Base-by-base conservation (phyloP, 345 rosid species). In the Sisymbrium altissimum region DNA sequence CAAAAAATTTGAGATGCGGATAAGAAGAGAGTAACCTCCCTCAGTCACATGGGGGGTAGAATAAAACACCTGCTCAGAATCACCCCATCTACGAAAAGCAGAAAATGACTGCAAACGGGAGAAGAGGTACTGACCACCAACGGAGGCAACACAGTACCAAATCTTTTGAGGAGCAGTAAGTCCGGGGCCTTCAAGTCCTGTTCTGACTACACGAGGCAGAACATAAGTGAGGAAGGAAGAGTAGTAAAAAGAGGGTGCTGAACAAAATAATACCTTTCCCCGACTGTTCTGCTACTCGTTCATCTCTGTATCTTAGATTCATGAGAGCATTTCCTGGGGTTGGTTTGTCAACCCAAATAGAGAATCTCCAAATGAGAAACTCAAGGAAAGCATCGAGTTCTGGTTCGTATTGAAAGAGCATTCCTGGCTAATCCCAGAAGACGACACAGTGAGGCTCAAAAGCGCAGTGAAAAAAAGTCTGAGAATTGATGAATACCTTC, bases 281-380 rank as follows among this genome's bases (percentile, higher is more conserved):
- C 65, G 80, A 81, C 40, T 71, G 46, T 56, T 81, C 79, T 30
- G 76, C 44, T 7, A 86, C 85, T 17, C 91, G 88, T 67, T 89
- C 99, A 77, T 96, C 98, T 81, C 94, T 82, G 66, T 86, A 92
- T 70, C 99, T 74, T 75, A 92, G 83, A 84, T 96, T 92, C 98
- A 92, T 89, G 56, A 96, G 85, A 75, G 88, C 98, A 75, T 73
- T 92, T 48, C 99, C 99, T 0, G 99, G 99, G 62, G 98, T 90
- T n/a, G 99, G 97, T 83, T 96, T 89, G 82, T 89, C 99, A 56
- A 92, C 96, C 99, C 99, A 96, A 74, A 96, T 89, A 55, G 99
- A 96, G 84, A 96, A 96, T 71, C 93, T 80, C 98, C 99, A 96
- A 78, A 96, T 96, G 69, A 96, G 95, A 82, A 92, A 96, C 92